Conservation (phyloP, 805 yeast genomes). For the Pichia nakasei region DNA sequence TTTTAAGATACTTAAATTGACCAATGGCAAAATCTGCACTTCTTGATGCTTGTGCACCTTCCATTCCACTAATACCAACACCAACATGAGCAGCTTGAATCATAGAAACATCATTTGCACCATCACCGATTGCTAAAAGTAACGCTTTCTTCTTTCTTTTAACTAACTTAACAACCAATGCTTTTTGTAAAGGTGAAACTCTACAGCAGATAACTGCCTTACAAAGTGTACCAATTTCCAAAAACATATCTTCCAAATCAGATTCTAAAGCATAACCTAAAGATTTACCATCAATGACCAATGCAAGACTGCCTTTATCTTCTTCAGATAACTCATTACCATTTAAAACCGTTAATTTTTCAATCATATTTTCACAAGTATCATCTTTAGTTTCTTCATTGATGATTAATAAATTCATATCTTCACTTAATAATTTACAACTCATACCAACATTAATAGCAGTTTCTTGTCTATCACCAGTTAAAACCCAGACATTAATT, state of each 20-base stretch:
- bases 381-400: constrained; percentile 79
- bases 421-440: constrained; percentile 87
- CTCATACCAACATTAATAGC: constrained; percentile 99
- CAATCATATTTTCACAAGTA: constrained; percentile 62
- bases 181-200: constrained; percentile 95
- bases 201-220: constrained; percentile 97
- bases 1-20: constrained; percentile 80
- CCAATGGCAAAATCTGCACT: constrained; percentile 97
- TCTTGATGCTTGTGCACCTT: constrained; percentile 99
- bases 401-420: constrained; percentile 84
- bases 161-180: constrained; percentile 90
- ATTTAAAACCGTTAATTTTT: constrained; percentile 65
- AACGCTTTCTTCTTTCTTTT: constrained; percentile 70
- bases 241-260: constrained; percentile 66
- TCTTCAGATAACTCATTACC: constrained; percentile 58
- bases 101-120: constrained; percentile 99
- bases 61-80: constrained; percentile 98
- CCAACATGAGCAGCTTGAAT: constrained; percentile 99
- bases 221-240: constrained; percentile 77
- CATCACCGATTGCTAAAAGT: constrained; percentile 92
- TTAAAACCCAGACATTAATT: constrained; percentile 92
- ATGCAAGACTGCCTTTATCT: constrained; percentile 72
- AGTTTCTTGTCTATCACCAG: constrained; percentile 98
- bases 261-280: constrained; percentile 77
- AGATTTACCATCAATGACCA: constrained; percentile 91